These are phyloP conservation scores for Lasiodiplodia gonubiensis DNA, from an alignment of 2,329 filamentous ascomycete genomes.

Conservation along the genomic window DNA sequence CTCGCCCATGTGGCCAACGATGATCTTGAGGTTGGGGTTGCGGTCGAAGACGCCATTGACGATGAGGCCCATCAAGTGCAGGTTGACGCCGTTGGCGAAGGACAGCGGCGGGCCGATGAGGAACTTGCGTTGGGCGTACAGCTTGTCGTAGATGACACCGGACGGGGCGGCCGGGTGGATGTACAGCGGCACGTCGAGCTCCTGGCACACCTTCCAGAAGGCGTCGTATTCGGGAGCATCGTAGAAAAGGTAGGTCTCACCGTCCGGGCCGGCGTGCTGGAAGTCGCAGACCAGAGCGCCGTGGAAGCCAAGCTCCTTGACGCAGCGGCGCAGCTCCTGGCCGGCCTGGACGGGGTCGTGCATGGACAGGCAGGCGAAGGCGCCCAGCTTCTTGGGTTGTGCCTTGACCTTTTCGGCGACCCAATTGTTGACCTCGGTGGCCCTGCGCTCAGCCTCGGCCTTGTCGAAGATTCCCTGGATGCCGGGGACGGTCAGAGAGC, in stretches of 20 bases:
- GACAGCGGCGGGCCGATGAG: conserved; percentile 55
- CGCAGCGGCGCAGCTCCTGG: conserved; percentile 58
- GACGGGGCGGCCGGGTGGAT: conserved; percentile 64
- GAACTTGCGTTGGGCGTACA: conserved; percentile 65
- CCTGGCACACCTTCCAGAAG: conserved; percentile 64
- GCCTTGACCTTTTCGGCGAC: conserved; percentile 35
- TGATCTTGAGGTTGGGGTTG: conserved; percentile 54
- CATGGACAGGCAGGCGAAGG: conserved; percentile 42
- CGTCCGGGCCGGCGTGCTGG: conserved; percentile 63
- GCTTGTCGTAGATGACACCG: conserved; percentile 62
- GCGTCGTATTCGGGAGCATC: conserved; percentile 65
- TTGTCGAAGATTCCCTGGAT: conserved; percentile 37
- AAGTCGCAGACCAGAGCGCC: conserved; percentile 59
- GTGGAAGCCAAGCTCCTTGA: conserved; percentile 53
- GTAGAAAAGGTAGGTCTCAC: conserved; percentile 69
- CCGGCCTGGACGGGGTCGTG: conserved; percentile 60
- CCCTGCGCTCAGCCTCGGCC: conserved; percentile 36
- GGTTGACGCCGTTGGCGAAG: conserved; percentile 59
- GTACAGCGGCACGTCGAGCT: conserved; percentile 69
- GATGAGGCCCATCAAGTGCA: conserved; percentile 62
- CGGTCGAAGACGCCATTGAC: conserved; percentile 59
- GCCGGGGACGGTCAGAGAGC: conserved; percentile 39
- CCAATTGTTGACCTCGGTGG: conserved; percentile 39
- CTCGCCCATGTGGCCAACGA: conserved; percentile 57
- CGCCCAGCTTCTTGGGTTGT: conserved; percentile 26